A percentile compares a stretch with the other conserved stretches of the same genome.
Evolutionary conservation across 345 rosid species (phyloP).

Genomic region (Hibiscus mutabilis): DNA sequence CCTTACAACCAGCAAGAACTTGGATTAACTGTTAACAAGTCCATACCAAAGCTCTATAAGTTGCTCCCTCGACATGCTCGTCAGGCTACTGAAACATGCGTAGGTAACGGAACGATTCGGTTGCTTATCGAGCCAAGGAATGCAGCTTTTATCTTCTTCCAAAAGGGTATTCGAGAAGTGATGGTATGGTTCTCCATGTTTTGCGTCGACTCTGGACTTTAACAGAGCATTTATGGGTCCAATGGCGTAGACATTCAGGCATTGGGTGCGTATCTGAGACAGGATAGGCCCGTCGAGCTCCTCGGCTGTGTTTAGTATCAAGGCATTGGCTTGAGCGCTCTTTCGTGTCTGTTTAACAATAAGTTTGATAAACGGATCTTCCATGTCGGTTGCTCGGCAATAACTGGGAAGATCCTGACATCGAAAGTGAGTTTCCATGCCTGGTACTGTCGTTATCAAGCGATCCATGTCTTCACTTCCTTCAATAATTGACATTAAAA

Average conservation of each 20-base stretch:
- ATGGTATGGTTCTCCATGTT: not conserved
- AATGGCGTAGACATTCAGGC: conserved; percentile 38
- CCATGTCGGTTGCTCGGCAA: too few relatives aligned
- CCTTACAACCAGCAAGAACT: conserved; percentile 42
- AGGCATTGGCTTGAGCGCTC: conserved; percentile 18
- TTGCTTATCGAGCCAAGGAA: conserved; percentile 38
- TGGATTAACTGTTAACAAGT: conserved; percentile 22
- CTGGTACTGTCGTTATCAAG: conserved; percentile 25
- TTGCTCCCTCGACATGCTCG: conserved; percentile 20
- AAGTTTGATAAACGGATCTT: not conserved
- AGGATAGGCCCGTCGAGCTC: conserved; percentile 51
- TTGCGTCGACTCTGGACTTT: conserved; percentile 21
- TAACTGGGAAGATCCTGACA: too few relatives aligned
- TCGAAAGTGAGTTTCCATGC: conserved; percentile 37
- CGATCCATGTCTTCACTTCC: conserved; percentile 53
- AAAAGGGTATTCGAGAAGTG: conserved; percentile 23
- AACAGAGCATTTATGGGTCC: conserved; percentile 49
- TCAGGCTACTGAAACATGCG: conserved; percentile 43
- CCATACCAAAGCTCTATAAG: conserved; percentile 45
- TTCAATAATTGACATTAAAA: too few relatives aligned
- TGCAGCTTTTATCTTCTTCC: conserved; percentile 35
- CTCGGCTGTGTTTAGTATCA: conserved; percentile 57
- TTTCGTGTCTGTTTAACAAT: not conserved
- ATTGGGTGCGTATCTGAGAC: conserved; percentile 30
- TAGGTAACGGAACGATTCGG: conserved; percentile 34